Base-by-base conservation (phyloP, 805 yeast species). In the Wickerhamiella dianesei region DNA sequence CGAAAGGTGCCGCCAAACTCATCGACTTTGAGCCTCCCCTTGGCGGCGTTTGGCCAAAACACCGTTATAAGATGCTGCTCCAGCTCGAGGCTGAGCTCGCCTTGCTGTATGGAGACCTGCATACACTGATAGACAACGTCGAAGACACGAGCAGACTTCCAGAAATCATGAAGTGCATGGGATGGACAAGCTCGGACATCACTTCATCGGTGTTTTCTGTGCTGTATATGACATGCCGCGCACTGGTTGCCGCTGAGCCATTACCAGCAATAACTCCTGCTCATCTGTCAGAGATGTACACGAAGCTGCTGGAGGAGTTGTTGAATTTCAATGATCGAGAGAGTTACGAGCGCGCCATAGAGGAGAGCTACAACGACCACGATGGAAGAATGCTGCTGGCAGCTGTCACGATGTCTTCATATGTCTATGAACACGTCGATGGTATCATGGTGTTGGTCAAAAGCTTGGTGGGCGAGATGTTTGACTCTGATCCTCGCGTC, bases 391-490 rank as follows among this genome's bases (percentile, higher is more conserved):
- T 57, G 20, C 48, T 48, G 4, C 35, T 56, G 14, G 56, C 57
- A 3, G 54, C 55, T 3, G 37, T 59, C 20, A 40, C 56, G 2
- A 40, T 53, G 14, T 49, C 53, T 17, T 51, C 56, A n/a, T 46
- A 51, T 47, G 48, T 60, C 17, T 62, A 59, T 37, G 58, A 56
- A 40, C 49, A 62, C 12, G 36, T 59, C 12, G 65, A 62, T 44
- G 60, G 56, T 12, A 41, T 57, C 21, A 42, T 61, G 48, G 40
- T 58, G 8, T 22, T 56, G 16, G 53, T 58, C n/a, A 62, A 62
- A 49, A 58, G 57, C 8, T 53, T 62, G 8, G 66, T 62, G 1
- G 66, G 66, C 3, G 66, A 62, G 47, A 52, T 53, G 21, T 61
- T 50, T 47, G 63, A 55, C 18, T 43, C 50, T 0, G 52, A 53